These are phyloP conservation scores for Neurospora sp. DNA, from an alignment of 2,329 filamentous ascomycete species.

Conservation along the genomic window DNA sequence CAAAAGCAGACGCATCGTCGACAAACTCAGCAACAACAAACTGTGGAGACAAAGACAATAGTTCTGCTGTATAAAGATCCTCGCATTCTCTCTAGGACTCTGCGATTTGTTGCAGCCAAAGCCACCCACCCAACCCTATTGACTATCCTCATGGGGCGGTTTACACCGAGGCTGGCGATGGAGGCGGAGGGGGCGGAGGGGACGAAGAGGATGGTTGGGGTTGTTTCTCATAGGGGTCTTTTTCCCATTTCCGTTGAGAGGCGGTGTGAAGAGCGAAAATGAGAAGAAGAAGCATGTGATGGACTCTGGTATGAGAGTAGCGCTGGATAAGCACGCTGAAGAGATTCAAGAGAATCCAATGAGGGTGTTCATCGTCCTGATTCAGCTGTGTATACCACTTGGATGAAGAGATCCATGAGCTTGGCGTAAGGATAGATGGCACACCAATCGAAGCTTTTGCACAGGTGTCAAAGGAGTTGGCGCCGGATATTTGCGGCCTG, in stretches of 20 bases:
- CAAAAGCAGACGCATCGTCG: neutral
- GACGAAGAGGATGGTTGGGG: neutral
- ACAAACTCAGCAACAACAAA: too few relatives aligned
- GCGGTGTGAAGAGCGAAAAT: neutral
- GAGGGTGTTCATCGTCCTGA: neutral
- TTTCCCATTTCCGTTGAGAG: neutral
- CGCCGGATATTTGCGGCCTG: neutral
- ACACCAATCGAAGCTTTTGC: neutral
- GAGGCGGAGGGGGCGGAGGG: neutral
- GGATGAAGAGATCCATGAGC: neutral
- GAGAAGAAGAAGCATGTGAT: neutral
- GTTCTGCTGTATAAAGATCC: neutral
- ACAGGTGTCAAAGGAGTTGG: neutral
- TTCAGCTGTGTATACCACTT: neutral
- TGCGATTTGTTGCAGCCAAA: too few relatives aligned
- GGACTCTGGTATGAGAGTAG: rapidly evolving
- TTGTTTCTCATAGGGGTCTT: neutral
- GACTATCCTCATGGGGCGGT: neutral
- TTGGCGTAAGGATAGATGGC: neutral
- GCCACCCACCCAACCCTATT: too few relatives aligned
- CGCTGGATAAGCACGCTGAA: neutral
- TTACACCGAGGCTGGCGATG: neutral
- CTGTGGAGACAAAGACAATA: neutral
- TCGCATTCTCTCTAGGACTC: too few relatives aligned
- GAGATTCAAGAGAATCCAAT: neutral